Evolutionary conservation across 2,329 filamentous ascomycete species (phyloP).

Genomic region (Leptographium radiaticola): DNA sequence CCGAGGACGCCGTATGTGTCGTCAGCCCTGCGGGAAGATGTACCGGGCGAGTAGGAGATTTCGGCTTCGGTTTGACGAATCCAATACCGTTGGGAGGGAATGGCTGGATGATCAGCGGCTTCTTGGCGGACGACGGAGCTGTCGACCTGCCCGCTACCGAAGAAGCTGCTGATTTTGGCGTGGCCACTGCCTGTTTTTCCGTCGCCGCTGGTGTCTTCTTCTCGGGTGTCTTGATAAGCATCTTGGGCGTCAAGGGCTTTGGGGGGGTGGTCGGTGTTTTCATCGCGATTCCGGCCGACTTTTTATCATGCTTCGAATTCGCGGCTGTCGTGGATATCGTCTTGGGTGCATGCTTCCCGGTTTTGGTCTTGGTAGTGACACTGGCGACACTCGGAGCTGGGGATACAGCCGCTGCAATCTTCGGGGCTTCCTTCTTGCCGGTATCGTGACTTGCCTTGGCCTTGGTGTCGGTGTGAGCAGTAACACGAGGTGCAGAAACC

Average conservation of each 20-base stretch:
- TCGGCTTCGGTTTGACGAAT: slow-evolving; percentile 46
- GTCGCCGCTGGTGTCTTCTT: slow-evolving; percentile 16
- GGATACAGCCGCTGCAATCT: not conserved
- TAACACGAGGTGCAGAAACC: not conserved
- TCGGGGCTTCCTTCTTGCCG: not conserved
- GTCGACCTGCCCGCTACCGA: slow-evolving; percentile 17
- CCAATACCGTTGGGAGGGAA: slow-evolving; percentile 23
- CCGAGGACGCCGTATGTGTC: slow-evolving; percentile 57
- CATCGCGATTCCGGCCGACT: slow-evolving; percentile 20
- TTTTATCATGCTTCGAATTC: slow-evolving; percentile 20
- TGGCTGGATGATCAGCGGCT: slow-evolving; percentile 27
- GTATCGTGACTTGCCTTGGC: not conserved
- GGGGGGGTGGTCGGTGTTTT: slow-evolving; percentile 26
- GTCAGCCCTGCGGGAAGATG: slow-evolving; percentile 54
- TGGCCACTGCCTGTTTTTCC: slow-evolving; percentile 10
- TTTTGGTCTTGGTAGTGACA: not conserved
- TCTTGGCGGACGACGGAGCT: slow-evolving; percentile 24
- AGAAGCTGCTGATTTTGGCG: slow-evolving; percentile 13
- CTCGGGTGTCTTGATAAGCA: slow-evolving; percentile 19
- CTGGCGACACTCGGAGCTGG: not conserved
- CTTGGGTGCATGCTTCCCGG: slow-evolving; percentile 15
- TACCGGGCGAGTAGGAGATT: slow-evolving; percentile 56
- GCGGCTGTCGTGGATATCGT: slow-evolving; percentile 20
- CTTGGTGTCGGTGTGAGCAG: not conserved
- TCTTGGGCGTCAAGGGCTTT: slow-evolving; percentile 17